Evolutionary conservation across 352 stramenopile genomes (phyloP).

Genomic region (Globisporangium sylvaticum): DNA sequence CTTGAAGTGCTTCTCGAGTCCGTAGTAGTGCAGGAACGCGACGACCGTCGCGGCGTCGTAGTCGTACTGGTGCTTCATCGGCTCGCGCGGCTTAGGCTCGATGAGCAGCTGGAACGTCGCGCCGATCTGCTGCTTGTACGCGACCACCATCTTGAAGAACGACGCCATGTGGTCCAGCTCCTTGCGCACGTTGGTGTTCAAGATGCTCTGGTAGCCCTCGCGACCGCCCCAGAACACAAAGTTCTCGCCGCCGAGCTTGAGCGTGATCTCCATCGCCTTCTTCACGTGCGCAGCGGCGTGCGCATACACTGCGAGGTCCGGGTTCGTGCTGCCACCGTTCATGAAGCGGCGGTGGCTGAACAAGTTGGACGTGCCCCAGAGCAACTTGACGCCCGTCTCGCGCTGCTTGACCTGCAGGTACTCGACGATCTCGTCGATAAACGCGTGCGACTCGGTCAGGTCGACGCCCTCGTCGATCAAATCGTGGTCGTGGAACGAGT

Average conservation of each 20-base stretch:
- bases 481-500: constrained; percentile 86
- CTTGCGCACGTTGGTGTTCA: constrained; percentile 73
- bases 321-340: constrained; percentile 84
- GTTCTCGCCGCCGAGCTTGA: constrained; percentile 79
- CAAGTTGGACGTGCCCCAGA: constrained; percentile 84
- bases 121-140: constrained; percentile 77
- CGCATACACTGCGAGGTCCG: constrained; percentile 76
- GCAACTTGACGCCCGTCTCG: constrained; percentile 66
- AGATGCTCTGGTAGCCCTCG: constrained; percentile 73
- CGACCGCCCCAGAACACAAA: constrained; percentile 88
- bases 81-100: constrained; percentile 84
- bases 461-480: constrained; percentile 62
- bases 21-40: constrained; percentile 78
- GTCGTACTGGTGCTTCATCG: constrained; percentile 89
- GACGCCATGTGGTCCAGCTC: constrained; percentile 82
- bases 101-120: constrained; percentile 73
- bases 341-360: constrained; percentile 80
- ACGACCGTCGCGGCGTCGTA: constrained; percentile 84
- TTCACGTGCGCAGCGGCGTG: constrained; percentile 77
- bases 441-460: constrained; percentile 33
- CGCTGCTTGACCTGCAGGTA: constrained; percentile 63
- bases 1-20: constrained; percentile 79
- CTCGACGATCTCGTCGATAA: constrained; percentile 33
- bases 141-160: constrained; percentile 80
- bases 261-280: constrained; percentile 82